phyloP scores from a whole-genome alignment of 306 rosid genomes.

The Prunus mume region DNA sequence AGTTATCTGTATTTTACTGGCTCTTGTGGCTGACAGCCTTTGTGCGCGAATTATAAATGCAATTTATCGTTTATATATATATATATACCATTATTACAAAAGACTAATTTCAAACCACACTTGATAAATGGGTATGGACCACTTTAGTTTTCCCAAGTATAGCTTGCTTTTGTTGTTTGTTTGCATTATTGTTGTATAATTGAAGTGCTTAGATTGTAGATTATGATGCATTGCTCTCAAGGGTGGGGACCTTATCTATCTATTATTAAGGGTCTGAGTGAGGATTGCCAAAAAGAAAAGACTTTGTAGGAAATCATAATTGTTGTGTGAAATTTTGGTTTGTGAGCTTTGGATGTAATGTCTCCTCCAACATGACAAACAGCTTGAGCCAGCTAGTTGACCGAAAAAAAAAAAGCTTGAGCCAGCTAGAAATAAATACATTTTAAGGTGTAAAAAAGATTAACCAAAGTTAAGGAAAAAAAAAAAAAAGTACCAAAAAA shows the following conservation, averaged over 20 bases:
- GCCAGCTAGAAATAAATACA: background rate
- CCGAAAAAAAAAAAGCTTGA: background rate
- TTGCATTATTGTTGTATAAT: background rate
- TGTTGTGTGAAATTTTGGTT: no score
- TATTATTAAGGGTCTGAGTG: background rate
- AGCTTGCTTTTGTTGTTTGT: background rate
- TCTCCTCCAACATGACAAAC: background rate
- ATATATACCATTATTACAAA: background rate
- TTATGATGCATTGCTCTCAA: background rate
- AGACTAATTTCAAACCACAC: background rate
- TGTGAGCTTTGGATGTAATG: background rate
- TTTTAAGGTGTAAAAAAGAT: background rate
- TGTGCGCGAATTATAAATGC: no score
- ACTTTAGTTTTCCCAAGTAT: background rate
- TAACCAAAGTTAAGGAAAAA: no score
- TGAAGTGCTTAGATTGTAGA: background rate
- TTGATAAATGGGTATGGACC: background rate
- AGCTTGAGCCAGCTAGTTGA: no score
- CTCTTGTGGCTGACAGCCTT: accelerated
- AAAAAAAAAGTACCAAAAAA: no score
- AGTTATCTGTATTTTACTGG: no score
- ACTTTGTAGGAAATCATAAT: background rate
- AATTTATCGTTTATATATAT: no score
- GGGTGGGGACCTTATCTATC: background rate
- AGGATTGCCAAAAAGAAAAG: background rate